phyloP scores from a whole-genome alignment of 23 red algal species.

The Gracilaria caudata region DNA sequence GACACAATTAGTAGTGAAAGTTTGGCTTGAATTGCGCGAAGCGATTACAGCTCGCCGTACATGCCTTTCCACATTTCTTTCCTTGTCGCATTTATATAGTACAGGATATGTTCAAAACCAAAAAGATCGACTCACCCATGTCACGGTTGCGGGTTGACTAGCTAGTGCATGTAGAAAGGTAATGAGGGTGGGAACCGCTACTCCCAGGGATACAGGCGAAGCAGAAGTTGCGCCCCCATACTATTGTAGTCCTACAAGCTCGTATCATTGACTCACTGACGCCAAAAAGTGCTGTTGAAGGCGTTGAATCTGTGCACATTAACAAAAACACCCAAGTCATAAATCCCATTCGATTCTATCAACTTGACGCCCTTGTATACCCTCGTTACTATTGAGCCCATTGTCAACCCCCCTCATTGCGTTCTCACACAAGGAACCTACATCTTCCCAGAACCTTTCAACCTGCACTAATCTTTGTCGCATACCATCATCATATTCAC shows the following conservation, averaged over 20 bases:
- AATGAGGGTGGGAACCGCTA: too few relatives aligned
- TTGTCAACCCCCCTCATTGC: slow-evolving; percentile 33
- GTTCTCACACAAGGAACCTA: slow-evolving; percentile 21
- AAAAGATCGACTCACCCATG: too few relatives aligned
- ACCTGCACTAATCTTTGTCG: slow-evolving; percentile 16
- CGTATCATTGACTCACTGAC: not conserved
- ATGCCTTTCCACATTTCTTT: not conserved
- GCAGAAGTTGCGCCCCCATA: not conserved
- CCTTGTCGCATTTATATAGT: not conserved
- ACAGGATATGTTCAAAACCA: not conserved
- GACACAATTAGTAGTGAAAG: too few relatives aligned
- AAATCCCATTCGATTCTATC: slow-evolving; percentile 24
- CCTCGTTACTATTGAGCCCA: slow-evolving; percentile 1
- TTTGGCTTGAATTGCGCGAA: not conserved
- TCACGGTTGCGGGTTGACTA: not conserved
- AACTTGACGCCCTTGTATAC: slow-evolving; percentile 1
- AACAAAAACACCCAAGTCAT: not conserved
- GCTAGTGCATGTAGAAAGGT: too few relatives aligned
- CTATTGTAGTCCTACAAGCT: not conserved
- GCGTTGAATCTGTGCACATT: not conserved
- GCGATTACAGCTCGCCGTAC: not conserved
- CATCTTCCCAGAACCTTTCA: slow-evolving; percentile 18
- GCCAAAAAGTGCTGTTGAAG: not conserved
- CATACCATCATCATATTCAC: slow-evolving; percentile 29
- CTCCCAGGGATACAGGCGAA: not conserved